Base-by-base conservation (phyloP, 1,139 yeast genomes). In the Saccharomycopsis phalli region DNA sequence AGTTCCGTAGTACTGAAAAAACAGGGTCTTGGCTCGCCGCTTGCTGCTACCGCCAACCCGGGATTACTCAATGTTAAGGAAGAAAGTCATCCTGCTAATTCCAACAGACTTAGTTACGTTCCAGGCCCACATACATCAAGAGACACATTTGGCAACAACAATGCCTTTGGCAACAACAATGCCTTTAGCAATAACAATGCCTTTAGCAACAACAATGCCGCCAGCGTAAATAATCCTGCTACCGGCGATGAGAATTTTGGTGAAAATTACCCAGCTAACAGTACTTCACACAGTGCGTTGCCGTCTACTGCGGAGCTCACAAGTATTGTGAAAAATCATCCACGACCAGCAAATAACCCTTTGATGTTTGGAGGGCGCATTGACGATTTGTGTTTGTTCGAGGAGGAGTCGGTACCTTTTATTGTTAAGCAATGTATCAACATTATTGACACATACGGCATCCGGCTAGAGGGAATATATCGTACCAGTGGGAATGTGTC, bases 321-420 rank as follows among this genome's bases (percentile, higher is more conserved):
- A 7, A 2, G 10, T 14, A 4, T 14, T 7, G 17, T 14, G 19
- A 31, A 20, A 13, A 20, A 16, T 21, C 29, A 14, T 4, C 29
- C 29, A 4, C n/a, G n/a, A n/a, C 14, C 8, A n/a, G 13, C 28
- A n/a, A 31, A 31, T 4, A n/a, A 16, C 2, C 75, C 75, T 48
- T 77, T 77, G 13, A 80, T 88, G 0, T 88, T 82, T 62, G 96
- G 95, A 0, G 76, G 78, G 0, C 78, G 94, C 0, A 68, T 91
- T 17, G 94, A 82, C 49, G 76, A 72, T 7, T 63, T 84, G 37
- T 75, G 87, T 20, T 81, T 79, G 47, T 76, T 71, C 51, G 95
- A 94, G 47, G 95, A 86, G 40, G 94, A 84, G 50, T 80, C 84
- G 58, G 95, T 88, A 2, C 97, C 98, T 1, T 70, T 83, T n/a